Conservation (phyloP, 2,329 filamentous ascomycete species). For the Metarhizium brunneum region DNA sequence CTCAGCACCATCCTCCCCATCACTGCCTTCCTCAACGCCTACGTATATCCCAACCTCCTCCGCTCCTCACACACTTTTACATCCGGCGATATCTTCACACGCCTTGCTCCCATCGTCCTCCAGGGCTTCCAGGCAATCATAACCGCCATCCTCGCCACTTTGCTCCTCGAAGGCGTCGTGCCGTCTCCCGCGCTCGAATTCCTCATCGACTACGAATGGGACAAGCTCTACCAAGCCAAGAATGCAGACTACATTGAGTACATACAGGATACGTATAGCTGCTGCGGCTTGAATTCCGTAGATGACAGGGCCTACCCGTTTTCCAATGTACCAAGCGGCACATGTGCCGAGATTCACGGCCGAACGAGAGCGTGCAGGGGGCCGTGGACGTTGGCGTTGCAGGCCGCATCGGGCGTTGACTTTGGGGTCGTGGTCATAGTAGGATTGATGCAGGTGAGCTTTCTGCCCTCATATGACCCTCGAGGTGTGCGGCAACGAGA, state of each 20-base stretch:
- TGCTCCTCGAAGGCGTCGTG: slow-evolving; percentile 26
- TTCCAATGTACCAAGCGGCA: slow-evolving; percentile 9
- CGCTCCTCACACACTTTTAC: slow-evolving; percentile 14
- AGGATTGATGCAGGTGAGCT: slow-evolving; percentile 45
- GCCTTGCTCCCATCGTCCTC: slow-evolving; percentile 19
- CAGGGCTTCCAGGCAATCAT: slow-evolving; percentile 34
- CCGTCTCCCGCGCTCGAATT: slow-evolving; percentile 34
- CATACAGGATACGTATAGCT: slow-evolving; percentile 58
- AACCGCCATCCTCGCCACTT: slow-evolving; percentile 33
- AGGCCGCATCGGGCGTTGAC: slow-evolving; percentile 42
- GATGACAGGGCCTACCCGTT: slow-evolving; percentile 58
- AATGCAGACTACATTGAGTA: slow-evolving; percentile 39
- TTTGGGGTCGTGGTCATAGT: slow-evolving; percentile 44
- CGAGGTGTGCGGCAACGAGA: background rate
- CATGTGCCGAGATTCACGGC: slow-evolving; percentile 37
- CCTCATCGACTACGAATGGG: slow-evolving; percentile 47
- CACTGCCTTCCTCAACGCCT: slow-evolving; percentile 26
- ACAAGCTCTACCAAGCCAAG: slow-evolving; percentile 39
- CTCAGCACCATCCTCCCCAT: slow-evolving; percentile 31
- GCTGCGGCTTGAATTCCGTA: slow-evolving; percentile 54
- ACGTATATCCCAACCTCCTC: slow-evolving; percentile 23
- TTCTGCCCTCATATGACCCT: background rate
- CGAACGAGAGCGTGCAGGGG: slow-evolving; percentile 38
- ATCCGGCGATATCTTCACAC: slow-evolving; percentile 14
- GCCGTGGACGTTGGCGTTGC: slow-evolving; percentile 48